Evolutionary conservation across 805 yeast species (phyloP), one percentile per base, ranked within the genome.

Genomic region (Candida ulmi): DNA sequence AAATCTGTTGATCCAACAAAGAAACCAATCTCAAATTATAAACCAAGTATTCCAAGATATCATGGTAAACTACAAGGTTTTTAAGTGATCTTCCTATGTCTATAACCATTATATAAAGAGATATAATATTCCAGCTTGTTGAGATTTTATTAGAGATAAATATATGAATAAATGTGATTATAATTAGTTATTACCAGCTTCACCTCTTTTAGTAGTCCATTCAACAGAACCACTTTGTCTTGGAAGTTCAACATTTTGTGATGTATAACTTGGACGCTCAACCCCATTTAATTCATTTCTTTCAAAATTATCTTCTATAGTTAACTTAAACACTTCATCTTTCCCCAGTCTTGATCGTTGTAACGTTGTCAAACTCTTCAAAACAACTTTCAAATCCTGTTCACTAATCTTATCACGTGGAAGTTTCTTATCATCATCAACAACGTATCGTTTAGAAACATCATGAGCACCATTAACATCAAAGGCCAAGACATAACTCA

Each of bases 401-500:
- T 78, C 80, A 17, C 61, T 46, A 6, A 76, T 60, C 30, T 65
- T 63, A 31, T 64, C 59, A 40, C 88, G 61, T 0, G 80, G 76
- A 11, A 78, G 53, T 21, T 60, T 60, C 40, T 69, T 66, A 12
- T 64, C 63, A 1, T 57, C 38, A 9, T 65, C 64, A 5, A 50
- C 68, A 23, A 88, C 74, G 50, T 91, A 90, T 45, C 87, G 74
- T 11, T 60, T 57, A 18, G 88, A 75, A 24, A 91, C 80, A 57
- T 91, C 97, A 1, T 66, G 58, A 2, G 80, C 67, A 27, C 88
- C 88, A 30, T 68, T 67, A 11, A 68, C 68, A 35, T 80, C 72
- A 39, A 83, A 71, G 0, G 87, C 96, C 40, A 91, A 64, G 2
- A 80, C 83, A 61, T 86, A 88, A 38, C 95, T 83, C 97, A 91